phyloP scores from a whole-genome alignment of 2,329 filamentous ascomycete genomes.

The Scorias spongiosa region DNA sequence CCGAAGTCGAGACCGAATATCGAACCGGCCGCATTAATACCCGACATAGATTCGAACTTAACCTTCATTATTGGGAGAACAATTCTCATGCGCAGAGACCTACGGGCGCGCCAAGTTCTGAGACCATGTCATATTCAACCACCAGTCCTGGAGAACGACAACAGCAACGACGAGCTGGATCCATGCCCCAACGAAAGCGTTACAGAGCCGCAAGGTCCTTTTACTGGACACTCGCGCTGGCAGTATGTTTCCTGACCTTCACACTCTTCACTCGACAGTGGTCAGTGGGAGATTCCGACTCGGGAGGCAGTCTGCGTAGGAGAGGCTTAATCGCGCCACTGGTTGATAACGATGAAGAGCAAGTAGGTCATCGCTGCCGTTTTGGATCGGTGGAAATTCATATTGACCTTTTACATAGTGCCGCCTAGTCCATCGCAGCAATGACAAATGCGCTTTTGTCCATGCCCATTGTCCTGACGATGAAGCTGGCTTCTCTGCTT shows the following conservation, averaged over 20 bases:
- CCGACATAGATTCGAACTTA: too few species aligned
- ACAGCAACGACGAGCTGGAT: too few species aligned
- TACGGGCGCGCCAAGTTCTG: too few species aligned
- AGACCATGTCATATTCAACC: too few species aligned
- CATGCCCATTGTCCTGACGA: conserved; percentile 70
- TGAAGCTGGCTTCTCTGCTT: conserved; percentile 77
- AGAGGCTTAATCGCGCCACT: not conserved
- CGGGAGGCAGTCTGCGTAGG: not conserved
- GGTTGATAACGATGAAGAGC: not conserved
- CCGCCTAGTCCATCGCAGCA: conserved; percentile 57
- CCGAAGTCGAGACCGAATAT: too few species aligned
- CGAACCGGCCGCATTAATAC: too few species aligned
- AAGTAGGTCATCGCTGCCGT: not conserved
- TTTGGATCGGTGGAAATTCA: not conserved
- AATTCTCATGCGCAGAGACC: too few species aligned
- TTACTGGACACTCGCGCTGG: conserved; percentile 21
- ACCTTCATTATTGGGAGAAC: too few species aligned
- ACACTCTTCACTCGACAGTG: not conserved
- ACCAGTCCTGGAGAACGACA: too few species aligned
- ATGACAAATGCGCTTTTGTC: conserved; percentile 79
- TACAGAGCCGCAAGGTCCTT: conserved; percentile 31
- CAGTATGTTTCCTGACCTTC: not conserved
- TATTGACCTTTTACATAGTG: conserved; percentile 37
- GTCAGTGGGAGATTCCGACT: not conserved
- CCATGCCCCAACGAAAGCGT: conserved; percentile 6